A percentile compares a stretch with the other conserved stretches of the same genome.
Conservation (phyloP, 1,284 basidiomycete species). For the Takashimella koratensis region DNA sequence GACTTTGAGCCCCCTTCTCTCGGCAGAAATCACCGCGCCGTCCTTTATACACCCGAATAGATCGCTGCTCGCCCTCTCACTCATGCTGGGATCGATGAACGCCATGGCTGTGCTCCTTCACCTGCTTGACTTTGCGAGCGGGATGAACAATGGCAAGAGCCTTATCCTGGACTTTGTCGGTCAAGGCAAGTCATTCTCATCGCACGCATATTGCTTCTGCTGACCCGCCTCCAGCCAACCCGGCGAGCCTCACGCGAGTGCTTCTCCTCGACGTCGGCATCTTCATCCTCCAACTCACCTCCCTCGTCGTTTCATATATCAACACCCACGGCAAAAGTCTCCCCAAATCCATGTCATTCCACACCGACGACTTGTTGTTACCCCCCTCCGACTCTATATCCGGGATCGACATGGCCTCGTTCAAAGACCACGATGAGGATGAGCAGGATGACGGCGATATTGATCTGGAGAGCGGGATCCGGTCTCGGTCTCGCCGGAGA, state of each 20-base stretch:
- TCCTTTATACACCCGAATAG: conserved; percentile 34
- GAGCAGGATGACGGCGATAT: conserved; percentile 7
- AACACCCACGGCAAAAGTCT: conserved; percentile 22
- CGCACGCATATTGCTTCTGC: background rate
- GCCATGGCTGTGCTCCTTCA: conserved; percentile 32
- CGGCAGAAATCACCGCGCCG: conserved; percentile 32
- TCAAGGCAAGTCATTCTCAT: conserved; percentile 28
- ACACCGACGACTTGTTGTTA: conserved; percentile 38
- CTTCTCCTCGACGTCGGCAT: conserved; percentile 39
- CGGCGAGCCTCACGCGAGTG: conserved; percentile 32
- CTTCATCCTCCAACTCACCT: conserved; percentile 33
- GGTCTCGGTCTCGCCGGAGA: conserved; percentile 12
- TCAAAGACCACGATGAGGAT: background rate
- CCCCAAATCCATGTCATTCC: conserved; percentile 24
- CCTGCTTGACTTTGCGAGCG: conserved; percentile 31
- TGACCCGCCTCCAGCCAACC: conserved; percentile 21
- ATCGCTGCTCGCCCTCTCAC: conserved; percentile 28
- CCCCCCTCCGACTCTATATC: conserved; percentile 15
- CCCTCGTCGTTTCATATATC: conserved; percentile 36
- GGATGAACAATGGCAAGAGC: conserved; percentile 31
- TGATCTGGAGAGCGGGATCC: conserved; percentile 17
- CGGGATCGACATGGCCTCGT: background rate
- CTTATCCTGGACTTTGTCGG: conserved; percentile 46
- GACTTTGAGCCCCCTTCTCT: background rate
- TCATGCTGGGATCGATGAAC: conserved; percentile 31